phyloP scores from a whole-genome alignment of 805 yeast species.

The Blastobotrys parvus region DNA sequence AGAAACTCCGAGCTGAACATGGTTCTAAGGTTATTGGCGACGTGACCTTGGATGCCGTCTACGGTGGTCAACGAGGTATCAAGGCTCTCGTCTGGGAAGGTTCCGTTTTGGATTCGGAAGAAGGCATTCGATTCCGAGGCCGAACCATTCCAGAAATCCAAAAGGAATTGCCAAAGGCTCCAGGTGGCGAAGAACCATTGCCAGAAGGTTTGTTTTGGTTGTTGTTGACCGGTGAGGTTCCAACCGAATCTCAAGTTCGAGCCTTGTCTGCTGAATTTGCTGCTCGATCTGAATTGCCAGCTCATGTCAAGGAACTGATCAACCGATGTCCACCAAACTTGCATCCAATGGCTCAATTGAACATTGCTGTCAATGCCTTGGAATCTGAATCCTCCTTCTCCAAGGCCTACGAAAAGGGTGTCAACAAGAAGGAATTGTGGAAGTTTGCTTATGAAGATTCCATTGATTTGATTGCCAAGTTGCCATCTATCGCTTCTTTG shows the following conservation, averaged over 20 bases:
- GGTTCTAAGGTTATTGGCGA: constrained; percentile 74
- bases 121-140: constrained; percentile 83
- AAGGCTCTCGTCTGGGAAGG: constrained; percentile 86
- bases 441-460: constrained; percentile 66
- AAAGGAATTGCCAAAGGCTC: constrained; percentile 65
- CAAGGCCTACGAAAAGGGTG: constrained; percentile 61
- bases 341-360: constrained; percentile 80
- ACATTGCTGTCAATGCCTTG: constrained; percentile 67
- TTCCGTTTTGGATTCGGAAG: constrained; percentile 73
- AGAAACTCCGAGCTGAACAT: constrained; percentile 78
- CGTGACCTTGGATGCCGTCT: constrained; percentile 68
- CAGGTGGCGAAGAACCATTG: constrained; percentile 58
- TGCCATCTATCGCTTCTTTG: constrained; percentile 68
- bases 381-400: constrained; percentile 67
- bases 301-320: constrained; percentile 49
- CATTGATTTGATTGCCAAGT: constrained; percentile 58
- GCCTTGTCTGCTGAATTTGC: constrained; percentile 55
- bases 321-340: constrained; percentile 57
- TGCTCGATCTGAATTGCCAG: constrained; percentile 56
- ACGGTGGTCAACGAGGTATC: constrained; percentile 89
- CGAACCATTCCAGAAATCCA: constrained; percentile 74
- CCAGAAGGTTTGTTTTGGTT: constrained; percentile 67
- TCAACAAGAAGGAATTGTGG: constrained; percentile 66
- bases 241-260: constrained; percentile 50
- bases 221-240: constrained; percentile 64